Conservation (phyloP, 306 rosid species). For the Hippophae rhamnoides region DNA sequence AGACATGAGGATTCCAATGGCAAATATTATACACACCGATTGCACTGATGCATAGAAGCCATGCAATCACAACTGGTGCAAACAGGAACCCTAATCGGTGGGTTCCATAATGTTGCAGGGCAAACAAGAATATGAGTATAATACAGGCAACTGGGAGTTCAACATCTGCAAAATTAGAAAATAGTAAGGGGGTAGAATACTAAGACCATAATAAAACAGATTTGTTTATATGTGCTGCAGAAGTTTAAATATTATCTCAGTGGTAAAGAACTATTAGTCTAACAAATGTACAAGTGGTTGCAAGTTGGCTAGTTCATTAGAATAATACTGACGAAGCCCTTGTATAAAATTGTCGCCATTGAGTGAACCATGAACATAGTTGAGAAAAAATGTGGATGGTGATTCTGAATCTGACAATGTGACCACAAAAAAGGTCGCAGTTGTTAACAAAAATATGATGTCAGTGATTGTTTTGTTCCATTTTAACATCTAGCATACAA, state of each 20-base stretch:
- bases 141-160: slow-evolving; percentile 84
- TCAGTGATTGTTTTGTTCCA: slow-evolving; percentile 21
- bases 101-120: slow-evolving; percentile 90
- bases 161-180: slow-evolving; percentile 57
- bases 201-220: background rate
- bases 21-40: slow-evolving; percentile 76
- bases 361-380: slow-evolving; percentile 14
- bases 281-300: too few species aligned
- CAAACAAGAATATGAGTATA: slow-evolving; percentile 67
- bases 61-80: slow-evolving; percentile 80
- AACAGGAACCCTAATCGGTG: slow-evolving; percentile 77
- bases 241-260: too few species aligned
- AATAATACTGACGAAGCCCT: slow-evolving; percentile 9
- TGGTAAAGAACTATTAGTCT: too few species aligned
- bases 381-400: too few species aligned
- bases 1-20: slow-evolving; percentile 83
- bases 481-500: slow-evolving; percentile 5
- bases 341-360: slow-evolving; percentile 6
- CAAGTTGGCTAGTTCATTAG: background rate
- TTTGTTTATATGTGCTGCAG: too few species aligned
- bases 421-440: background rate
- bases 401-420: too few species aligned
- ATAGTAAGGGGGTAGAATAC: slow-evolving; percentile 7
- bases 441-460: slow-evolving; percentile 15
- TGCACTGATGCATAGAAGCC: slow-evolving; percentile 91